phyloP scores from a whole-genome alignment of 2,329 filamentous ascomycete genomes.

The Epichloe brachyelytri region DNA sequence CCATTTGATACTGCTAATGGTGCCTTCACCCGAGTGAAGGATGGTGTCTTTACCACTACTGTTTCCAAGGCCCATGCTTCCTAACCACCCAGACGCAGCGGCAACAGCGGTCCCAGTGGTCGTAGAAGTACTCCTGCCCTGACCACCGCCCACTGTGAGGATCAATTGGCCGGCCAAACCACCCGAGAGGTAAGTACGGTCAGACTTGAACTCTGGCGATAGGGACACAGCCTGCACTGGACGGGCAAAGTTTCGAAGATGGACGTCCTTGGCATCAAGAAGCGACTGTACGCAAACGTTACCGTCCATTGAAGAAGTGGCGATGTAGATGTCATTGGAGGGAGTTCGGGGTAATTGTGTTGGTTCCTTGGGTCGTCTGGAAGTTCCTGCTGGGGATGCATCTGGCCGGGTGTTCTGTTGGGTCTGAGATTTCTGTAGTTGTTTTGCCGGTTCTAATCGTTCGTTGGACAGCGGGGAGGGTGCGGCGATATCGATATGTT shows the following conservation, averaged over 20 bases:
- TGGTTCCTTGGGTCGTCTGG: conserved; percentile 38
- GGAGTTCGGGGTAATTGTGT: conserved; percentile 56
- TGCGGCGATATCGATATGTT: conserved; percentile 82
- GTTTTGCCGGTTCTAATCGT: conserved; percentile 27
- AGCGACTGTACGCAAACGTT: conserved; percentile 88
- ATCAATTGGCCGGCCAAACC: conserved; percentile 80
- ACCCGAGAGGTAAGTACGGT: conserved; percentile 80
- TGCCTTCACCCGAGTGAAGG: conserved; percentile 82
- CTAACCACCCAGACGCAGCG: conserved; percentile 80
- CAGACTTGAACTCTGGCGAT: conserved; percentile 88
- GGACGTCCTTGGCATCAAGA: conserved; percentile 78
- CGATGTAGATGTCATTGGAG: conserved; percentile 86
- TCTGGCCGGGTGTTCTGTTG: conserved; percentile 20
- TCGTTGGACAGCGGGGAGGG: conserved; percentile 42
- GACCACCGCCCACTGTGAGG: conserved; percentile 67
- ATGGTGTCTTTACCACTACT: conserved; percentile 76
- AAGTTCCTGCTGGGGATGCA: conserved; percentile 34
- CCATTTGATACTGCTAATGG: conserved; percentile 88
- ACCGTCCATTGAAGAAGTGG: conserved; percentile 87
- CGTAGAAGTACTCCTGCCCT: conserved; percentile 75
- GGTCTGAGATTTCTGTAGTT: conserved; percentile 22
- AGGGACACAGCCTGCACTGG: conserved; percentile 85
- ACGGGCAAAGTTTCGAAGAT: conserved; percentile 82
- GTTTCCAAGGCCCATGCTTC: conserved; percentile 67
- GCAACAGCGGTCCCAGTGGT: conserved; percentile 74